Evolutionary conservation across 2,329 filamentous ascomycete species (phyloP), one percentile per base, ranked within the genome.

Genomic region (Bisporella sp.): DNA sequence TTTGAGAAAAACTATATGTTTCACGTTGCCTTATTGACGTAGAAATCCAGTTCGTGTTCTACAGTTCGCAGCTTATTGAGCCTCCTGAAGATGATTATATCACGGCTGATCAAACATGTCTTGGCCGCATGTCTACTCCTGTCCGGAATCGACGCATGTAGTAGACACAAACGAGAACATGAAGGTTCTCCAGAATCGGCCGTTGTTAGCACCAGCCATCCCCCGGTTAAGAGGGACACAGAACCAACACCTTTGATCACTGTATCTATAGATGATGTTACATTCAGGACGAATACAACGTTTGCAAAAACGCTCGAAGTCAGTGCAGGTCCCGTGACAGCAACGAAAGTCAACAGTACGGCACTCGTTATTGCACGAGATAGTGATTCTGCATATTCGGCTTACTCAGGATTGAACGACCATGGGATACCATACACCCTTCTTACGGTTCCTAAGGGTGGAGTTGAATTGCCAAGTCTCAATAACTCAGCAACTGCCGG

Each of bases 351-450:
- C 11, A 45, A 47, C n/a, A 73, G 52, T 65, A 80, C 75, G 31
- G 73, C 82, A 48, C 67, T 83, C 39, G 68, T 83, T 43, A 70
- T 84, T 57, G 78, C 77, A 41, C 70, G 71, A 54, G 76, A 81
- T 59, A 56, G 70, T 35, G 64, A 68, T 31, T 70, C 75, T 4
- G 75, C 74, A n/a, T 65, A 65, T 13, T 72, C 73, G 40, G 74
- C 74, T 21, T 73, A 72, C 35, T 73, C 72, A 11, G 79, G 79
- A 28, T 69, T 83, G 5, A 74, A 78, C 57, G 78, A 71, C 52
- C 82, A 82, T 58, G 79, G 79, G 40, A 82, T 84, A 54, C 78
- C 79, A 1, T 82, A 72, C 59, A 68, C 80, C 57, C 69, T 72
- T 4, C 57, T 81, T 7, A 58, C 75, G 13, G 77, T 84, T 29